Evolutionary conservation across 495 filamentous ascomycete species (phyloP).

Genomic region (Penicillium flavigenum): DNA sequence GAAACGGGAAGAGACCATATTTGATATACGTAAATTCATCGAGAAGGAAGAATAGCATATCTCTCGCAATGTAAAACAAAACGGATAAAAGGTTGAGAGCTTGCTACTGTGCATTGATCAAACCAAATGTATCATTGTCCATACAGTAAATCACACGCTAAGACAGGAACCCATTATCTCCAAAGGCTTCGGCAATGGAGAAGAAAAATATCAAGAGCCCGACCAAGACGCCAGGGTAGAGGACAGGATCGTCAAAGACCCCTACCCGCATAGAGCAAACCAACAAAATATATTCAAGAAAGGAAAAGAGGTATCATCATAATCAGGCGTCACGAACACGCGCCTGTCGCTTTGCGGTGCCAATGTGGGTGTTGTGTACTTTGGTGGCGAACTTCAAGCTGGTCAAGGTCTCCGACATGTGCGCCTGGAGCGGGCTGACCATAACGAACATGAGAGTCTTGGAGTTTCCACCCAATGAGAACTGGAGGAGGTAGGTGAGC

Average conservation of each 20-base stretch:
- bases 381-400: conserved; percentile 97
- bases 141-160: conserved; percentile 26
- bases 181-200: conserved; percentile 14
- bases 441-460: conserved; percentile 99
- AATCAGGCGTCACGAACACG: conserved; percentile 54
- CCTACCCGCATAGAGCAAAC: conserved; percentile 17
- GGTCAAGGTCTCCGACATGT: conserved; percentile 89
- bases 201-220: conserved; percentile 18
- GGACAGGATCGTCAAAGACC: conserved; percentile 38
- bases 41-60: background rate
- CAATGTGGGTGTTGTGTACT: conserved; percentile 87
- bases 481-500: conserved; percentile 95
- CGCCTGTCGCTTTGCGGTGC: conserved; percentile 74
- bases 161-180: conserved; percentile 17
- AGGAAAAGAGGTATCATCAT: conserved; percentile 29
- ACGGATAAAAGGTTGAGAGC: background rate
- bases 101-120: conserved; percentile 22
- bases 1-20: conserved; percentile 14
- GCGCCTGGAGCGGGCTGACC: conserved; percentile 88
- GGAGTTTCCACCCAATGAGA: conserved; percentile 89
- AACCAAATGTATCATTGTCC: conserved; percentile 19
- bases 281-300: conserved; percentile 28
- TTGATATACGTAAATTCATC: conserved; percentile 21
- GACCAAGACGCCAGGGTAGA: conserved; percentile 31
- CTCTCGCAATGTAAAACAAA: conserved; percentile 6